Conservation (phyloP, 2,329 filamentous ascomycete species). For the Arachnopeziza araneosa region DNA sequence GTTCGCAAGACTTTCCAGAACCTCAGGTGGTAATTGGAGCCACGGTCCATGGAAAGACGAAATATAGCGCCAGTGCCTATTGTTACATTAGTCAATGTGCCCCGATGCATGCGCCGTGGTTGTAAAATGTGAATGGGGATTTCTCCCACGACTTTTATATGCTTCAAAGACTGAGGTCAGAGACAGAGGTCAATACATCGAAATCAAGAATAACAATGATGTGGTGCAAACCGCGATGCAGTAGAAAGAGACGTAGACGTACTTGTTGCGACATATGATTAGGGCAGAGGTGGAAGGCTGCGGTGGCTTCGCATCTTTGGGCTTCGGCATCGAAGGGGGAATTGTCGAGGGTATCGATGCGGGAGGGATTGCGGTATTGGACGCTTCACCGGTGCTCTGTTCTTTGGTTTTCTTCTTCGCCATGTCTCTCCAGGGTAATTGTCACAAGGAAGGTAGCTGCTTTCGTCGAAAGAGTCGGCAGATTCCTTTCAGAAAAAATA, state of each 20-base stretch:
- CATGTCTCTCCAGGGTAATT: slow-evolving; percentile 30
- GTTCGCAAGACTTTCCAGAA: slow-evolving; percentile 73
- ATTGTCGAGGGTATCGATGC: slow-evolving; percentile 14
- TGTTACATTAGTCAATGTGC: not conserved
- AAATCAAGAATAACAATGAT: not conserved
- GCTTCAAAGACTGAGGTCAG: not conserved
- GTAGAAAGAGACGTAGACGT: slow-evolving; percentile 39
- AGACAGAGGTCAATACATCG: not conserved
- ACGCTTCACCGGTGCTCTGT: slow-evolving; percentile 26
- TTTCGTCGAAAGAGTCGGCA: not conserved
- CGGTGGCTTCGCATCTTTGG: slow-evolving; percentile 26
- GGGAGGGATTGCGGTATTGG: slow-evolving; percentile 17
- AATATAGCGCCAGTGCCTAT: slow-evolving; percentile 79
- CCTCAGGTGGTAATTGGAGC: slow-evolving; percentile 73
- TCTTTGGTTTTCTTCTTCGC: slow-evolving; percentile 44
- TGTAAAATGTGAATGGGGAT: not conserved
- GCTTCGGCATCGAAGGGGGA: slow-evolving; percentile 20
- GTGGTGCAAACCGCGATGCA: not conserved
- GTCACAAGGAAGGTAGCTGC: not conserved
- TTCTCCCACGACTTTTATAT: not conserved
- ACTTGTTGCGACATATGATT: slow-evolving; percentile 65
- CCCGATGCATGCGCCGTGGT: not conserved
- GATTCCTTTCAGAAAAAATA: not conserved
- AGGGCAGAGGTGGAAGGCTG: slow-evolving; percentile 43
- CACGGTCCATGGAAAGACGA: slow-evolving; percentile 79